These are phyloP conservation scores for Wallemia hederae DNA, from an alignment of 1,284 basidiomycete genomes.

Conservation along the genomic window DNA sequence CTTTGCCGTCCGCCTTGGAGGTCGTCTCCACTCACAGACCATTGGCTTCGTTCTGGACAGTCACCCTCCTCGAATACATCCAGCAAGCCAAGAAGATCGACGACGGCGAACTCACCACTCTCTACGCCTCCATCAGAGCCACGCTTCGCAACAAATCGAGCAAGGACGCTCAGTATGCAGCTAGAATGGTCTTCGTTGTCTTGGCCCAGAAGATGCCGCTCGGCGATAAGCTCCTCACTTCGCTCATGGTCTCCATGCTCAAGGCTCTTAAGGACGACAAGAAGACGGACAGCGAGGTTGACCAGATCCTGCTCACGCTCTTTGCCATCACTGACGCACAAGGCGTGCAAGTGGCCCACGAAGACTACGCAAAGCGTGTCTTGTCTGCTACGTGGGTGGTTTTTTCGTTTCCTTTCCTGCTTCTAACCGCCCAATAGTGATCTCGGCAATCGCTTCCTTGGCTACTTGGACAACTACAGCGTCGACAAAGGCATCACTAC, in stretches of 20 bases:
- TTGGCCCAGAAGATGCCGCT: slow-evolving; percentile 33
- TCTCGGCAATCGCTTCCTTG: slow-evolving; percentile 2
- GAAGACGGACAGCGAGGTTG: slow-evolving; percentile 18
- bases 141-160: slow-evolving; percentile 4
- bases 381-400: slow-evolving; percentile 18
- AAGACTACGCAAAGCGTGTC: slow-evolving; percentile 21
- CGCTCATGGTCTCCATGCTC: slow-evolving; percentile 27
- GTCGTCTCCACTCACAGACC: slow-evolving; percentile 32
- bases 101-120: slow-evolving; percentile 11
- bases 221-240: slow-evolving; percentile 25
- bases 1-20: slow-evolving; percentile 32
- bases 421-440: background rate
- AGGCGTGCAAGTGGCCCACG: slow-evolving; percentile 15
- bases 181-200: slow-evolving; percentile 34
- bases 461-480: slow-evolving; percentile 1
- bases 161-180: slow-evolving; percentile 8
- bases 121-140: slow-evolving; percentile 15
- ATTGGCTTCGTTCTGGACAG: slow-evolving; percentile 55
- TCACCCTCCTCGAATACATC: slow-evolving; percentile 50
- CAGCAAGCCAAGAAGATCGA: slow-evolving; percentile 17
- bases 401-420: background rate
- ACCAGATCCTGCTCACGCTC: slow-evolving; percentile 28
- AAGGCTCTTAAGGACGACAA: slow-evolving; percentile 19
- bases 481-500: background rate
- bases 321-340: slow-evolving; percentile 31